Base-by-base conservation (phyloP, 2,329 filamentous ascomycete genomes). In the Cladosporium sp. region DNA sequence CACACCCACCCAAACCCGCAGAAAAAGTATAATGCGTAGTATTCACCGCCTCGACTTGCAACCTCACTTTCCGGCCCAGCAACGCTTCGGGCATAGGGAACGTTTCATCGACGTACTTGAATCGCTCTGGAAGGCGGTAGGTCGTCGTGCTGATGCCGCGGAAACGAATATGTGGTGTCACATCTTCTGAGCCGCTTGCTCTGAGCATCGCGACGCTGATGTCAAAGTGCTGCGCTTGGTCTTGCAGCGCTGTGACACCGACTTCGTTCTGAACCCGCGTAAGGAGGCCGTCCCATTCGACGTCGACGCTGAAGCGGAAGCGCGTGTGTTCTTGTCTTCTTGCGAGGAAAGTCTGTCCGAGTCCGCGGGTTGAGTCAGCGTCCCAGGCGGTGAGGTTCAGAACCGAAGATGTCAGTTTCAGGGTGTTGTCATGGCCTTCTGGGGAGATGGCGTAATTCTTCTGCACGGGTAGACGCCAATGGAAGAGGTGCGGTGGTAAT, bases 341-440 rank as follows among this genome's bases (percentile, higher is more conserved):
- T 0, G 81, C 82, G n/a, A 88, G 76, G 51, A 88, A 85, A 0
- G 84, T 81, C 73, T 85, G 83, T 4, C 82, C 81, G 3, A 73
- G 75, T 39, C 81, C 80, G 1, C 81, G 81, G 5, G 78, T 75
- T 66, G 81, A 82, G 65, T 84, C 80, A 0, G 81, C 80, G 66
- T 86, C 82, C 16, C 82, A 77, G 1, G 79, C 83, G 1, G 83
- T 87, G 5, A 88, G 77, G 68, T 87, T 85, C 0, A 85, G 75
- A 2, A 71, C 75, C 0, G 83, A 86, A 0, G 85, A 82, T 2
- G 67, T 77, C 0, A 88, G 72, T 2, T 78, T 78, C 0, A 88
- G 78, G 0, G 79, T 80, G 67, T 82, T 76, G 0, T 77, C 74
- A 60, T 82, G 79, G 0, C 74, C 79, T 0, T 68, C 71, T 0